Evolutionary conservation across 176 grass and related monocot species (phyloP), one percentile per base, ranked within the genome.

Genomic region (Olyra latifolia): DNA sequence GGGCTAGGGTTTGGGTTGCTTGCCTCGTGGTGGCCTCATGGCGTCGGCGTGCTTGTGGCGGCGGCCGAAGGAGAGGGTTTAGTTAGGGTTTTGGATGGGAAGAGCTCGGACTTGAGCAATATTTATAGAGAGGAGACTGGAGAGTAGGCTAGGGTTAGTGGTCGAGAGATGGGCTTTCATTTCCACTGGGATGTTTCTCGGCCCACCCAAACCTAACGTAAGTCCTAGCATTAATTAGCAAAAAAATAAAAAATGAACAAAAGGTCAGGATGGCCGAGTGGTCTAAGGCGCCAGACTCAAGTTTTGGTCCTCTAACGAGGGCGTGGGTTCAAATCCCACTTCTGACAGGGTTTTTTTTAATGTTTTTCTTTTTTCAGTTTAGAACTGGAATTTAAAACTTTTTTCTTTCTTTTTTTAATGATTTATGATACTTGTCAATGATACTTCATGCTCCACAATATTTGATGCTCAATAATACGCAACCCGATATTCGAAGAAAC

Each of bases 231-330:
- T n/a, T n/a, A n/a, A n/a, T n/a, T n/a, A n/a, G n/a, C n/a, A n/a
- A n/a, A n/a, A n/a, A n/a, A n/a, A n/a, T n/a, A n/a, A n/a, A n/a
- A n/a, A n/a, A n/a, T n/a, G n/a, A n/a, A n/a, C n/a, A n/a, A n/a
- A n/a, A n/a, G n/a, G n/a, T n/a, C n/a, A n/a, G 94, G 91, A 94
- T 94, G 94, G 94, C 94, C 87, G 94, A 97, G 91, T 90, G 92
- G 92, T 94, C 95, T 94, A 94, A 92, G 85, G 89, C 92, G 89
- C 90, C 89, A 98, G 95, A 98, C 95, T 98, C 95, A 98, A 94
- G 95, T 98, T 98, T 86, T 98, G 95, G 92, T 98, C 85, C 87
- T 98, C 92, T 83, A 66, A 69, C 79, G 91, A 93, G 91, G 72
- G 91, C 91, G 89, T 94, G 83, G 88, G 92, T 91, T 94, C 86